phyloP scores from a whole-genome alignment of 371 early-diverging fungal genomes.

The Chytridiales sp. region DNA sequence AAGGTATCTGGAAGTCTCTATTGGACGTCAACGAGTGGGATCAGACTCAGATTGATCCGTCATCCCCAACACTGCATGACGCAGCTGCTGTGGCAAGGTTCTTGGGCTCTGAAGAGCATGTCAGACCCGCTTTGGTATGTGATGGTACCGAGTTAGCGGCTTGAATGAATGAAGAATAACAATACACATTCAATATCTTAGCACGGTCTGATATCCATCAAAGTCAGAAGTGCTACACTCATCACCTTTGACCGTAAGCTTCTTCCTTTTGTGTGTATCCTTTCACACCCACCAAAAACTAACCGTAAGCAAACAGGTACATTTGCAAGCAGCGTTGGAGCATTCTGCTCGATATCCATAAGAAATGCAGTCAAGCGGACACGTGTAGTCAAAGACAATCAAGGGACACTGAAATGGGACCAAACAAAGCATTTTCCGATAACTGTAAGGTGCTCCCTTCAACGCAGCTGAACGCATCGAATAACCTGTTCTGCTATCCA shows the following conservation, averaged over 20 bases:
- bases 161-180: neutral
- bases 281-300: neutral
- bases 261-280: neutral
- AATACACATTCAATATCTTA: too few species aligned
- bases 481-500: conserved; percentile 3
- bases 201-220: conserved; percentile 30
- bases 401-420: conserved; percentile 24
- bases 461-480: neutral
- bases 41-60: neutral
- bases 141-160: neutral
- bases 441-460: conserved; percentile 1
- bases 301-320: neutral
- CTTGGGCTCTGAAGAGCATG: conserved; percentile 15
- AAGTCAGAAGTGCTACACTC: conserved; percentile 21
- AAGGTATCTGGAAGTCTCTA: conserved; percentile 20
- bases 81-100: conserved; percentile 14
- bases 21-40: conserved; percentile 7
- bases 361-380: conserved; percentile 28
- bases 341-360: conserved; percentile 22
- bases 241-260: conserved; percentile 17
- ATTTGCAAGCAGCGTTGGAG: neutral
- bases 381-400: conserved; percentile 12
- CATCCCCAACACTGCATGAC: conserved; percentile 11
- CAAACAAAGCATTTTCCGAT: conserved; percentile 42
- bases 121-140: conserved; percentile 27